Evolutionary conservation across 2,329 filamentous ascomycete genomes (phyloP).

Genomic region (Sporothrix sp.): DNA sequence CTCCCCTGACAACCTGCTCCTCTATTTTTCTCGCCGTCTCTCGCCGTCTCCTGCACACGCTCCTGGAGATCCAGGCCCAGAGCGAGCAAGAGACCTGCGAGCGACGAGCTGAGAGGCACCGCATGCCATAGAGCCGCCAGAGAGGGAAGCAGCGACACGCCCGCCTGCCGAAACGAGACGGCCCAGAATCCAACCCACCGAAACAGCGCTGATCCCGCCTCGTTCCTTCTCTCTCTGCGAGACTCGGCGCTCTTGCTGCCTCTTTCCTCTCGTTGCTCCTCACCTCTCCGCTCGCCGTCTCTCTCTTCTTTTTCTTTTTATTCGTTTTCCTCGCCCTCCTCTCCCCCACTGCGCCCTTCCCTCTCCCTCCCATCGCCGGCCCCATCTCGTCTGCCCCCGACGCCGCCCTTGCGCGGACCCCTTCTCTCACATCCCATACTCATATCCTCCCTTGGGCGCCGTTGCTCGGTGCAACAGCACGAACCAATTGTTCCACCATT

Average conservation of each 20-base stretch:
- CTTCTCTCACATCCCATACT: neutral
- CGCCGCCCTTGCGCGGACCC: neutral
- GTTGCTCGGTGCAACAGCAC: constrained; percentile 17
- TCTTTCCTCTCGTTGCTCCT: neutral
- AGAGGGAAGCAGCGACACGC: constrained; percentile 7
- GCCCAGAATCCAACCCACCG: neutral
- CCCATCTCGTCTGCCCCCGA: neutral
- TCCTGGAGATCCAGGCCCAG: neutral
- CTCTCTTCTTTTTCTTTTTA: constrained; percentile 5
- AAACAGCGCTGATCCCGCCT: neutral
- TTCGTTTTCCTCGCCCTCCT: neutral
- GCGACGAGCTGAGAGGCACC: neutral
- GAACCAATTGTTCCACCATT: constrained; percentile 5
- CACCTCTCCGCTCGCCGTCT: neutral
- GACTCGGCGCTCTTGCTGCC: neutral
- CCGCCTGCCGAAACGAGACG: constrained; percentile 5
- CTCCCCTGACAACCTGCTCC: constrained; percentile 17
- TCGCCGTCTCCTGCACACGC: neutral
- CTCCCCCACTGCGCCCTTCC: neutral
- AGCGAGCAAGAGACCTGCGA: neutral
- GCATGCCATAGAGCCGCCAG: too few species aligned
- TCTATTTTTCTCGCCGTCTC: constrained; percentile 2
- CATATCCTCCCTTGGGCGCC: neutral
- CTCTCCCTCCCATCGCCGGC: constrained; percentile 1
- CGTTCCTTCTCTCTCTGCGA: constrained; percentile 1